Evolutionary conservation across 345 rosid species (phyloP), one percentile per base, ranked within the genome.

Genomic region (Citrus sp.): DNA sequence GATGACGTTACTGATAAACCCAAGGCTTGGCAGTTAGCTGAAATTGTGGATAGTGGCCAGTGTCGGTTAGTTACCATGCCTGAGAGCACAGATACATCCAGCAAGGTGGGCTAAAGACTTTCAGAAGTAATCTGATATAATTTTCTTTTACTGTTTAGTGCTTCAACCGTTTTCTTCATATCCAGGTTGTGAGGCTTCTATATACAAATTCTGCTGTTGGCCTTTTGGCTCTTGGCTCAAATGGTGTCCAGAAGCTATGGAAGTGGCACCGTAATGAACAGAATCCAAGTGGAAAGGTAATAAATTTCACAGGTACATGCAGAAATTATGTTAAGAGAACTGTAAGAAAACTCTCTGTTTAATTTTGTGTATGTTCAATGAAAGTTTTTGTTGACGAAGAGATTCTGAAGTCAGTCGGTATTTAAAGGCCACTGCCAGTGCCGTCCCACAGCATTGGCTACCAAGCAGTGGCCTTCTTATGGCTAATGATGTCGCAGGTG

Each of bases 391-490:
- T 58, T 56, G 60, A 5, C 22, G 6, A 76, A 76, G 72, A 77
- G 67, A 77, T 78, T 74, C 85, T 82, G 70, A 84, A 56, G 34
- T 75, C 54, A 18, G 64, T 75, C 35, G 19, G 32, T 82, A 46
- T 78, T 82, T 84, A 70, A 77, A 94, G 97, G 98, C 98, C 87
- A 94, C 90, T 16, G 82, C 92, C 61, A 85, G 74, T 82, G 87
- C 84, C 13, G 87, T 83, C 81, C 98, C 98, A 28, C 97, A 91
- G 82, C 94, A 83, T 75, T 94, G 98, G 97, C 92, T 91, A 85
- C 98, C 98, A 73, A 88, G 81, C 87, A 94, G 91, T 84, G 97
- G 98, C 86, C 94, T 90, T 90, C 85, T 90, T 82, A 94, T 94
- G 97, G 80, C 76, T 69, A 94, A 94, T 78, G 97, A 93, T 81